Evolutionary conservation across 2,329 filamentous ascomycete genomes (phyloP), one percentile per base, ranked within the genome.

Genomic region (Trichoderma cornu-damae): DNA sequence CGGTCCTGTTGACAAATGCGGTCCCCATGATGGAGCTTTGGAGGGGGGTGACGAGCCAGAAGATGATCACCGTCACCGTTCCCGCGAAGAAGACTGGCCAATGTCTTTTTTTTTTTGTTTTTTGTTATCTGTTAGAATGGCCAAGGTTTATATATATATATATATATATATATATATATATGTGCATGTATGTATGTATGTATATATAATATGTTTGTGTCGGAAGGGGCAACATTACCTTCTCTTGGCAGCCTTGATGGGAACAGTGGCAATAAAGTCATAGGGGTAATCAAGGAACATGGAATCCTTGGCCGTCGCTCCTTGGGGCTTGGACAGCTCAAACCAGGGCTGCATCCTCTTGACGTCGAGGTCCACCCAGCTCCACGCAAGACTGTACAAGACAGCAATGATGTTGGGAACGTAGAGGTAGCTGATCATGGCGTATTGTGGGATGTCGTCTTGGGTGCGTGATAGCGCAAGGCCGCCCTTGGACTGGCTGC

Each of bases 301-400:
- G 0, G 80, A 82, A 0, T 79, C 63, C 5, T 70, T 66, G 0
- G 72, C 80, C 0, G 61, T 62, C 0, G 78, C 78, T 0, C 82
- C 82, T 0, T 65, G 61, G 0, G 62, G 12, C 8, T 74, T 77
- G 0, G 81, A 83, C 0, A 86, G 55, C 20, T 85, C 80, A 9
- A 83, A 77, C 72, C 78, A 87, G 0, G 83, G 83, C 32, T 87
- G 82, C 43, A 86, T 69, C 0, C 84, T 63, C 58, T 84, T 83
- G 0, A 75, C 70, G 34, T 87, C 80, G 0, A 86, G 65, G 50
- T 86, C 83, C 0, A 85, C 73, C 80, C 82, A 84, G 2, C 72
- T 75, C 81, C 82, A 86, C 0, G 78, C 44, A 1, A 85, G 72
- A 37, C 80, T 80, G 60, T 82, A 85, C 0, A 80, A 6, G 0